Percentiles rank a stretch among this genome's conserved stretches.
Conservation (phyloP, 2,329 filamentous ascomycete genomes). For the Venturia effusa region DNA sequence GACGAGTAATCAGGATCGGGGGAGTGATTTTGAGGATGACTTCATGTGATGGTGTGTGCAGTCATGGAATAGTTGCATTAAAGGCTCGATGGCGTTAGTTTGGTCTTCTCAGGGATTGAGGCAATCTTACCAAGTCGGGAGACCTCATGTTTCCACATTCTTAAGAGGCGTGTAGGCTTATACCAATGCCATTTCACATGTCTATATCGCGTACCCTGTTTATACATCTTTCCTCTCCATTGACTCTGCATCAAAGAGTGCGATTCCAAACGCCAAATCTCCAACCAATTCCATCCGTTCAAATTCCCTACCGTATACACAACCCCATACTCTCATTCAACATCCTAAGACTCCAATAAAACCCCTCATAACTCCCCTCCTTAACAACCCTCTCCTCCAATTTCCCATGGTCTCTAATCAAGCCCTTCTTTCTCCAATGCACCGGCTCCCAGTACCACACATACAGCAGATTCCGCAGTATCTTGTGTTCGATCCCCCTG, state of each 20-base stretch:
- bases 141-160: background rate
- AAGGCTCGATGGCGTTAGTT: background rate
- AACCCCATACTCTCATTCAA: slow-evolving; percentile 63
- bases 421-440: slow-evolving; percentile 16
- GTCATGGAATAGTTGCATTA: background rate
- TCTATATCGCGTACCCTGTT: background rate
- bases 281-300: background rate
- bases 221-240: background rate
- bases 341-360: slow-evolving; percentile 56
- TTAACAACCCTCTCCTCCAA: background rate
- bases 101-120: background rate
- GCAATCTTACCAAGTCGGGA: background rate
- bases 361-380: slow-evolving; percentile 3
- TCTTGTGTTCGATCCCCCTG: slow-evolving; percentile 58
- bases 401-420: too few relatives aligned
- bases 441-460: slow-evolving; percentile 33
- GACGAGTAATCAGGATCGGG: slow-evolving; percentile 77
- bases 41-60: slow-evolving; percentile 52
- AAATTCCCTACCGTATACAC: slow-evolving; percentile 32
- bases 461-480: slow-evolving; percentile 57
- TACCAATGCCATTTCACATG: background rate
- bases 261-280: background rate
- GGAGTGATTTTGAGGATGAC: slow-evolving; percentile 72
- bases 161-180: background rate
- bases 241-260: background rate